phyloP scores from a whole-genome alignment of 169 alveolate genomes.

The Toxoplasma gondii region DNA sequence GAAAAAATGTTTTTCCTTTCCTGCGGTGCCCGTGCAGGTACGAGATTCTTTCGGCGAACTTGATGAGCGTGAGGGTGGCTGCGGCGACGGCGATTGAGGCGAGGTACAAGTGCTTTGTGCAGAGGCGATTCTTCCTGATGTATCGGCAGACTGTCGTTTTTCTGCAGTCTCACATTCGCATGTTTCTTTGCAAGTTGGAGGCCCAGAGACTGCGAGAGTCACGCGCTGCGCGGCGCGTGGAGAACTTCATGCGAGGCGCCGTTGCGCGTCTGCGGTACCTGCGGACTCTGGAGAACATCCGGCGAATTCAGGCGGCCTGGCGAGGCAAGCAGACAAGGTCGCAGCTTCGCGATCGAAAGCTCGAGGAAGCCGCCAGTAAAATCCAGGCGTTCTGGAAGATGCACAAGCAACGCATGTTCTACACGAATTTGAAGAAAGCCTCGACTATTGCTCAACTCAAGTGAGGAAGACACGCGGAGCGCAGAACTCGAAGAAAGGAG shows the following conservation, averaged over 20 bases:
- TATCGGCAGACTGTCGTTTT: background rate
- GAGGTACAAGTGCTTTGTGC: slow-evolving; percentile 60
- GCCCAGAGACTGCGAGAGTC: background rate
- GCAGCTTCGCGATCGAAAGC: background rate
- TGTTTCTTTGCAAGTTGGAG: background rate
- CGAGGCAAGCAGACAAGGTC: slow-evolving; percentile 20
- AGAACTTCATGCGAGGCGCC: background rate
- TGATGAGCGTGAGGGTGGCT: slow-evolving; percentile 59
- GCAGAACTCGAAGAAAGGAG: background rate
- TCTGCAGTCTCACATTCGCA: slow-evolving; percentile 37
- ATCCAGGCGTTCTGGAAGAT: slow-evolving; percentile 82
- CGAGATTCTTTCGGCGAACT: slow-evolving; percentile 17
- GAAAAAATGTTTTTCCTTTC: too few species aligned
- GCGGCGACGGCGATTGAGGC: slow-evolving; percentile 74
- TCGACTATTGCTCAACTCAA: slow-evolving; percentile 75
- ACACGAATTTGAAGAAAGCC: slow-evolving; percentile 70
- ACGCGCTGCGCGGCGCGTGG: background rate
- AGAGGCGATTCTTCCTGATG: background rate
- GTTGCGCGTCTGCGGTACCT: background rate
- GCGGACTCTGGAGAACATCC: background rate
- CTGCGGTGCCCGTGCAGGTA: too few species aligned
- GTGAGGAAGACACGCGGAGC: background rate
- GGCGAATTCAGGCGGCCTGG: slow-evolving; percentile 26
- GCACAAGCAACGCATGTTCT: slow-evolving; percentile 70
- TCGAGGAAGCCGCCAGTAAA: slow-evolving; percentile 71